Base-by-base conservation (phyloP, 805 yeast species). In the Grigorovia humatica region DNA sequence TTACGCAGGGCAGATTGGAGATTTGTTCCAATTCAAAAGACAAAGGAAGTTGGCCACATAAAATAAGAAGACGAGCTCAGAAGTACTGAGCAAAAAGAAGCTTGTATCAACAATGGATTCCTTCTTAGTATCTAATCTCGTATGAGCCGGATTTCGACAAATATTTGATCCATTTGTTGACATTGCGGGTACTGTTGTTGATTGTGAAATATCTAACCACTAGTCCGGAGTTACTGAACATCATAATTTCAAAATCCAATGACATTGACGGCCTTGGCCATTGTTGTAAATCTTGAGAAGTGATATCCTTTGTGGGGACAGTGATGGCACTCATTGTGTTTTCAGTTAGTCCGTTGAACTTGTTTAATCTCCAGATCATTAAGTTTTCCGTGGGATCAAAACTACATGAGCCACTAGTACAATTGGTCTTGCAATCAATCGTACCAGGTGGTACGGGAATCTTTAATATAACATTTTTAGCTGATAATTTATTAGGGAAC, bases 111-210 rank as follows among this genome's bases (percentile, higher is more conserved):
- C n/a, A n/a, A n/a, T n/a, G n/a, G 2, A 32, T 9, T 32, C 9
- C 15, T 38, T 15, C 15, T 35, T 64, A 84, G 55, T 81, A 81
- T 51, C 97, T 73, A 9, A 88, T 75, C 55, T 90, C 96, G 59
- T 87, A 89, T 7, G 85, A 78, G 0, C 96, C 96, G 0, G 91
- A 81, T 54, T 76, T 78, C 0, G 91, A 76, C 15, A 78, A 64
- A 64, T 91, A 91, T 59, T 86, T 80, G 38, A 90, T 95, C 95
- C 95, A 88, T 64, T 90, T 91, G 20, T 86, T 80, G 0, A 95
- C 81, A 51, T 78, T 78, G 4, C 41, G 43, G 20, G 40, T 42
- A 9, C 75, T 70, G 70, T 90, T 75, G 54, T 63, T 71, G 5
- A 91, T 83, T 62, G 79, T 81, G 58, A 90, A 72, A 63, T 78